Evolutionary conservation across 2,329 filamentous ascomycete species (phyloP).

Genomic region (Chrysoporthe deuterocubensis): DNA sequence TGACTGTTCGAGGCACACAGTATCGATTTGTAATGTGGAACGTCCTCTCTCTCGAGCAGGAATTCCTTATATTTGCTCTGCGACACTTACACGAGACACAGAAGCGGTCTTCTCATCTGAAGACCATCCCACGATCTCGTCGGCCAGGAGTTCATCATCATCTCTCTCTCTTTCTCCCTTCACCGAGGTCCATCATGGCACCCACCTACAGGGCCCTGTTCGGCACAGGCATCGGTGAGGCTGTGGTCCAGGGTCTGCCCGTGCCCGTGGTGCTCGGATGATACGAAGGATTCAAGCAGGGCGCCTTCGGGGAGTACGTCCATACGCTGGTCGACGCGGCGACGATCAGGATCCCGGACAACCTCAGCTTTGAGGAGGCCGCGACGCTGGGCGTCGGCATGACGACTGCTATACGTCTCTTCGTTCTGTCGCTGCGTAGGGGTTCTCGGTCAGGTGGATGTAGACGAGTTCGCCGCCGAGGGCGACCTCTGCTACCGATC

Average conservation of each 20-base stretch:
- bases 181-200: constrained; percentile 5
- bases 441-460: too few species aligned
- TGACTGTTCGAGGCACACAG: background rate
- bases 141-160: background rate
- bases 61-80: background rate
- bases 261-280: constrained; percentile 18
- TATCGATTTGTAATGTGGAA: background rate
- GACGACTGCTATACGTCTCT: constrained; percentile 43
- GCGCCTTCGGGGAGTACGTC: constrained; percentile 47
- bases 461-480: too few species aligned
- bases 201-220: constrained; percentile 20
- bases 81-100: too few species aligned
- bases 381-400: constrained; percentile 47
- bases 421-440: too few species aligned
- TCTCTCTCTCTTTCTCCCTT: background rate
- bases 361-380: constrained; percentile 51
- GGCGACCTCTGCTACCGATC: too few species aligned
- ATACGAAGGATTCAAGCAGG: constrained; percentile 42
- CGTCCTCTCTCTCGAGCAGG: background rate
- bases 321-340: constrained; percentile 45
- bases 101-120: too few species aligned
- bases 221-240: constrained; percentile 1
- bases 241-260: constrained; percentile 17
- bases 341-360: constrained; percentile 47
- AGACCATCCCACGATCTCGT: too few species aligned